phyloP scores from a whole-genome alignment of 2,329 filamentous ascomycete genomes.

The Penicillium frequentans region DNA sequence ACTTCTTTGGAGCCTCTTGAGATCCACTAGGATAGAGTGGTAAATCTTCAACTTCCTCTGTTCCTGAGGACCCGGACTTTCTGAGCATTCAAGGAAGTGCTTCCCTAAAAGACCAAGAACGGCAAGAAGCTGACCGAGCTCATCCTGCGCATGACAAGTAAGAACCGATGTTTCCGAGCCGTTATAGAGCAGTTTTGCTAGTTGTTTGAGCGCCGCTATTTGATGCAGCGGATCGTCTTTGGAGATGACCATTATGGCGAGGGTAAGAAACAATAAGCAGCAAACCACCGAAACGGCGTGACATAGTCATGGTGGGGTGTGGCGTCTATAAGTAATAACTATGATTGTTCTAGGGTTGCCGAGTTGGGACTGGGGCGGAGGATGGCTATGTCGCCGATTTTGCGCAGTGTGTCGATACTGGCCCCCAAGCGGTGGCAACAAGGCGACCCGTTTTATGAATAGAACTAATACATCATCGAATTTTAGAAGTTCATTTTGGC shows the following conservation, averaged over 20 bases:
- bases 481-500: not conserved
- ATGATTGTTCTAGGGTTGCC: not conserved
- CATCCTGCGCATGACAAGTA: not conserved
- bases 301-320: not conserved
- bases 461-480: not conserved
- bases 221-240: not conserved
- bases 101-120: not conserved
- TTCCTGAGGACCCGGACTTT: not conserved
- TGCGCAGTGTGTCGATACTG: not conserved
- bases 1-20: slow-evolving; percentile 11
- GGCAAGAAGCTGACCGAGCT: not conserved
- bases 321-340: slow-evolving; percentile 1
- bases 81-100: not conserved
- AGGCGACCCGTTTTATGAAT: not conserved
- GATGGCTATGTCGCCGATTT: not conserved
- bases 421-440: not conserved
- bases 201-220: not conserved
- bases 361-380: not conserved
- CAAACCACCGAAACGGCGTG: not conserved
- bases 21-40: slow-evolving; percentile 8
- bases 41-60: slow-evolving; percentile 10
- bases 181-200: not conserved
- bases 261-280: not conserved
- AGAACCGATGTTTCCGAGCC: not conserved
- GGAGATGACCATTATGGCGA: not conserved